Evolutionary conservation across 179 eudicot species (phyloP).

Genomic region (Spinacia oleracea): DNA sequence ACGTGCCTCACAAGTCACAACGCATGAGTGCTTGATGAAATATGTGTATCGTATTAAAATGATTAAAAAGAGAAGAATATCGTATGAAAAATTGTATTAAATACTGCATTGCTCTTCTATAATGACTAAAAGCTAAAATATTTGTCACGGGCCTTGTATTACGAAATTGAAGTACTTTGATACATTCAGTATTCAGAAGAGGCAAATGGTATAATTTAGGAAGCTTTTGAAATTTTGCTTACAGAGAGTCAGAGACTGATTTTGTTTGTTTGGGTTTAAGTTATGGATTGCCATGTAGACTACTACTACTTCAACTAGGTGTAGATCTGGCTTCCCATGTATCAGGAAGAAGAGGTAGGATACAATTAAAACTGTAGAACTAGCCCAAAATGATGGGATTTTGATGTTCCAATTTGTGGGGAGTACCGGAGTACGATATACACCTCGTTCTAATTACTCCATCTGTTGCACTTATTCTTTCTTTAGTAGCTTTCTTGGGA

Average conservation of each 20-base stretch:
- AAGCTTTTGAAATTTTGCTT: neutral
- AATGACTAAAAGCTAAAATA: neutral
- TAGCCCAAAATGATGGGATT: neutral
- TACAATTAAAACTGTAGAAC: neutral
- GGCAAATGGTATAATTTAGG: neutral
- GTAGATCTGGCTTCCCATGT: neutral
- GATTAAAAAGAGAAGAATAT: no score
- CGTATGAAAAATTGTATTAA: neutral
- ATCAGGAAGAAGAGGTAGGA: neutral
- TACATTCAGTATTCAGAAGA: neutral
- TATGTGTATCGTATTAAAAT: neutral
- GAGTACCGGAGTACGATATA: neutral
- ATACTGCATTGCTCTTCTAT: neutral
- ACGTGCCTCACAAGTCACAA: neutral
- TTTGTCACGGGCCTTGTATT: neutral
- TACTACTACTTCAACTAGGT: neutral
- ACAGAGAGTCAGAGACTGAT: no score
- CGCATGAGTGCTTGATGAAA: neutral
- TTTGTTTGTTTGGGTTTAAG: neutral
- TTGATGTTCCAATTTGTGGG: neutral
- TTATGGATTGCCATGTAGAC: neutral
- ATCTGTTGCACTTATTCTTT: neutral
- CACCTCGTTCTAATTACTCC: neutral
- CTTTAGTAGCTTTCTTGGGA: neutral
- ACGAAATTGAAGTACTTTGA: neutral